Evolutionary conservation across 176 grass and related monocot genomes (phyloP), one percentile per base, ranked within the genome.

Genomic region (Raddia distichophylla): DNA sequence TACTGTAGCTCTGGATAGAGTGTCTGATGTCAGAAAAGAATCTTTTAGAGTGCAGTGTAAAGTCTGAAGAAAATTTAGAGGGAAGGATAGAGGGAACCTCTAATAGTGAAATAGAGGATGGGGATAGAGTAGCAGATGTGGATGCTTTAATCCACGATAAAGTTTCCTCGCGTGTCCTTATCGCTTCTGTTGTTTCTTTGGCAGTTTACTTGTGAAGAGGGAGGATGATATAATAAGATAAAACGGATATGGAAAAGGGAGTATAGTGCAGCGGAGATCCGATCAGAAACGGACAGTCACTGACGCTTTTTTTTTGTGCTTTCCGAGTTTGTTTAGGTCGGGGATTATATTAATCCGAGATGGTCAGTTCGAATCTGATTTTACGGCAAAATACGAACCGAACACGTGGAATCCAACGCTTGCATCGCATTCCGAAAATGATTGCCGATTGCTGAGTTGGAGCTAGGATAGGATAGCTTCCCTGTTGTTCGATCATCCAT

Each of bases 281-380:
- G 75, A 87, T 82, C 79, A 16, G 7, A 65, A 22, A 16, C 19
- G 2, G 11, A 22, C 2, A 46, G 18, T 2, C 45, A 20, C 14
- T 0, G 18, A 48, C 7, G 37, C 3, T 7, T 37, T 18, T 42
- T 64, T 48, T 55, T 62, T 37, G n/a, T 67, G 20, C 59, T 60
- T 45, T 40, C 4, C 3, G 37, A 40, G 37, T 40, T 51, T 44
- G 84, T 49, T 81, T 43, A 45, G 53, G 45, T 14, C 18, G 5
- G 60, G 5, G 48, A 54, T 45, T 61, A 68, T 17, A 55, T 4
- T 63, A 55, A 54, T 60, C 7, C 3, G 15, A 44, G 15, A 44
- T 10, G 19, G 56, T 18, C 34, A 60, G 53, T 11, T 20, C 15
- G 76, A 74, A 84, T 80, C 67, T 17, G 81, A 46, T 84, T 53